phyloP scores from a whole-genome alignment of 2,329 filamentous ascomycete genomes.

The Thelonectria olida region DNA sequence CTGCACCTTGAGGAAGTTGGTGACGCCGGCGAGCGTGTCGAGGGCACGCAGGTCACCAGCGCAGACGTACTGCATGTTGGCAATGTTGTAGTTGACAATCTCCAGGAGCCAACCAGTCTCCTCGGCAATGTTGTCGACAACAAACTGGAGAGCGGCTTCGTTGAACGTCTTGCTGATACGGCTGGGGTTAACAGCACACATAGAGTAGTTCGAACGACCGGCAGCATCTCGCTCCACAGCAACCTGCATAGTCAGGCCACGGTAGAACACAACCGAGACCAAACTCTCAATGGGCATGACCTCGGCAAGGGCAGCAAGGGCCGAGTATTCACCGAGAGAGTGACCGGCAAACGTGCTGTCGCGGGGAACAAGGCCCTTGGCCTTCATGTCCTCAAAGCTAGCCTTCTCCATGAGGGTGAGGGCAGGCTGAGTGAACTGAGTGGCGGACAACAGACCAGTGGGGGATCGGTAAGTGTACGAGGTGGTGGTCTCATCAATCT shows the following conservation, averaged over 20 bases:
- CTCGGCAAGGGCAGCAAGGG: slow-evolving; percentile 92
- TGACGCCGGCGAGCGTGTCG: slow-evolving; percentile 80
- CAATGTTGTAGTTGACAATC: slow-evolving; percentile 96
- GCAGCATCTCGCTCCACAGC: slow-evolving; percentile 94
- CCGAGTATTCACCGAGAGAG: slow-evolving; percentile 97
- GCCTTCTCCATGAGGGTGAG: slow-evolving; percentile 99
- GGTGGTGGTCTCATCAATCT: slow-evolving; percentile 89
- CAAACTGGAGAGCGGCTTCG: slow-evolving; percentile 95
- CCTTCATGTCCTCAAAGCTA: slow-evolving; percentile 98
- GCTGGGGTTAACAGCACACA: slow-evolving; percentile 99
- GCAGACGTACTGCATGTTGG: slow-evolving; percentile 79
- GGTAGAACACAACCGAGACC: slow-evolving; percentile 99
- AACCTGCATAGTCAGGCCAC: slow-evolving; percentile 98
- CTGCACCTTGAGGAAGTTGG: slow-evolving; percentile 95
- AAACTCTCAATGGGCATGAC: slow-evolving; percentile 99
- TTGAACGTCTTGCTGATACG: slow-evolving; percentile 99
- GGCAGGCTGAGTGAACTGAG: slow-evolving; percentile 97
- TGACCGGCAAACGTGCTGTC: slow-evolving; percentile 98
- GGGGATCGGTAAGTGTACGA: slow-evolving; percentile 98
- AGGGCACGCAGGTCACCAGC: slow-evolving; percentile 75
- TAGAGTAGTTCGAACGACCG: slow-evolving; percentile 97
- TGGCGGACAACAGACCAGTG: slow-evolving; percentile 92
- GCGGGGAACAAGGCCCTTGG: slow-evolving; percentile 93
- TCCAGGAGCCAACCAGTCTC: slow-evolving; percentile 95
- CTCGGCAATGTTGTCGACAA: slow-evolving; percentile 94